Conservation (phyloP, 495 filamentous ascomycete genomes). For the Pseudevernia furfuracea region DNA sequence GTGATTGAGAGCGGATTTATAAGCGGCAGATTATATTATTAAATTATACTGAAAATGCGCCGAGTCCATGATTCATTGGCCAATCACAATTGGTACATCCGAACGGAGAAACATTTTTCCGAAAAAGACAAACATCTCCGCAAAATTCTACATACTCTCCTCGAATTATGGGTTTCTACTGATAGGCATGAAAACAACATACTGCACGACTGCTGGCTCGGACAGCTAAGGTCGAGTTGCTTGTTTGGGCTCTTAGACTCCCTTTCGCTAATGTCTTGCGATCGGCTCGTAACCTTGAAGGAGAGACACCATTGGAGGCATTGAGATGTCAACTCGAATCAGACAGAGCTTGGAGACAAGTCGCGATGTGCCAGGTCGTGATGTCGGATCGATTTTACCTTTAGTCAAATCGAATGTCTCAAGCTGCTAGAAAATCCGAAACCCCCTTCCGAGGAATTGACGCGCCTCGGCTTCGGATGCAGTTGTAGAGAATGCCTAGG, state of each 20-base stretch:
- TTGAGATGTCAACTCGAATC: slow-evolving; percentile 25
- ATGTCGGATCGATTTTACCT: slow-evolving; percentile 14
- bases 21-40: no score
- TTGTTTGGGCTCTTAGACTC: slow-evolving; percentile 27
- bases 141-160: no score
- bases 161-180: slow-evolving; percentile 5
- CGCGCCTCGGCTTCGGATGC: slow-evolving; percentile 12
- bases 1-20: no score
- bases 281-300: slow-evolving; percentile 26
- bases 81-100: no score
- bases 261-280: slow-evolving; percentile 1
- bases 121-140: no score
- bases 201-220: slow-evolving; percentile 29
- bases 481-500: slow-evolving; percentile 30
- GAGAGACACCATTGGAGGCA: slow-evolving; percentile 29
- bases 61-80: no score
- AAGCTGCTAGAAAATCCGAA: neutral
- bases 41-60: no score
- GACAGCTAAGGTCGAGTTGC: slow-evolving; percentile 25
- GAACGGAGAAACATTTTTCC: no score
- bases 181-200: slow-evolving; percentile 21
- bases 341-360: slow-evolving; percentile 20
- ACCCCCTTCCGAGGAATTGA: neutral
- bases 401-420: neutral
- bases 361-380: slow-evolving; percentile 6